Percentiles rank a stretch among this genome's conserved stretches.
Conservation (phyloP, 768 basidiomycete species). For the Agrocybe chaxingu region DNA sequence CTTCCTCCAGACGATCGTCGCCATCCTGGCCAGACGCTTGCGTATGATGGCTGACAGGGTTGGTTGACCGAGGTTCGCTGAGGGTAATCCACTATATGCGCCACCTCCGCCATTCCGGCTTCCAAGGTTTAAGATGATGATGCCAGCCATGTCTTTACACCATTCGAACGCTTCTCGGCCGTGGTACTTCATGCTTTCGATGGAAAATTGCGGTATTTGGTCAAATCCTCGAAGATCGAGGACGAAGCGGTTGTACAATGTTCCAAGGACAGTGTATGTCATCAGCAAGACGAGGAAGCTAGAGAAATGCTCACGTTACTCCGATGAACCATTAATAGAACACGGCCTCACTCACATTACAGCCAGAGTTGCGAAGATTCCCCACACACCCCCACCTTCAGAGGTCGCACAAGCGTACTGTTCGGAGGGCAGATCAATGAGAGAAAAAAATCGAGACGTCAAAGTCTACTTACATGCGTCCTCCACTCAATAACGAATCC, state of each 20-base stretch:
- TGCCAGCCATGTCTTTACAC: conserved; percentile 33
- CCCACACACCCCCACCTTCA: conserved; percentile 48
- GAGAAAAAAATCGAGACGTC: neutral
- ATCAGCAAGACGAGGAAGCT: conserved; percentile 58
- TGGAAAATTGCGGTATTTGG: conserved; percentile 65
- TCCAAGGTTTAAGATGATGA: conserved; percentile 21
- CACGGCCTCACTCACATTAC: conserved; percentile 48
- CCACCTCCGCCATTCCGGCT: conserved; percentile 10
- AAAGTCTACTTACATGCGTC: conserved; percentile 54
- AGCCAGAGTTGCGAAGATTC: conserved; percentile 51
- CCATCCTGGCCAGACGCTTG: conserved; percentile 20
- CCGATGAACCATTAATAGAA: neutral
- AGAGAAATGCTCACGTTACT: neutral
- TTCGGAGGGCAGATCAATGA: conserved; percentile 1
- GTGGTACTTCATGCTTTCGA: conserved; percentile 51
- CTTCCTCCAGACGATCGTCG: conserved; percentile 16
- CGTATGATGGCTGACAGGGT: conserved; percentile 40
- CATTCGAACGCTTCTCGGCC: conserved; percentile 39
- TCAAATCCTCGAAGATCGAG: conserved; percentile 70
- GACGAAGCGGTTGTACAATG: conserved; percentile 76
- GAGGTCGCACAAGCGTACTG: conserved; percentile 74
- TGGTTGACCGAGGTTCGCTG: conserved; percentile 20
- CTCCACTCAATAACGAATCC: conserved; percentile 83
- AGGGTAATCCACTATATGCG: conserved; percentile 15
- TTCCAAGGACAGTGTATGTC: conserved; percentile 64